Evolutionary conservation across 192 early-diverging fungal species (phyloP), one percentile per base, ranked within the genome.

Genomic region (Martensiomyces pterosporus): DNA sequence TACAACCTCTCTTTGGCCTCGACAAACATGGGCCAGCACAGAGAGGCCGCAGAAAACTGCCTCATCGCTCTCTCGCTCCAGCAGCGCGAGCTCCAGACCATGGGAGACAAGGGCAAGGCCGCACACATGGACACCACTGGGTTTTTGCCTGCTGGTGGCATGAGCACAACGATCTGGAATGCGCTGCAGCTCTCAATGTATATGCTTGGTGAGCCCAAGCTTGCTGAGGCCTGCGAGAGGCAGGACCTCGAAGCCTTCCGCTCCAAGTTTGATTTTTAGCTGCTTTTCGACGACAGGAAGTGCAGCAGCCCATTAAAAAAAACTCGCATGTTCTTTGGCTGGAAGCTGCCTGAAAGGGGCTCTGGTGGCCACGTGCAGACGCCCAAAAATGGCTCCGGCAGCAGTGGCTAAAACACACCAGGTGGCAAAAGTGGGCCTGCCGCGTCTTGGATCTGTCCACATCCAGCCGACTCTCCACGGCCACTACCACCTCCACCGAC

Each of bases 1-100:
- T 99, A 94, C 78, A 99, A 99, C 68, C 68, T 99, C 17, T 90
- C 93, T 9, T 86, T 99, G 37, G 81, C 83, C 18, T 93, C 89
- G 52, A 89, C 97, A 39, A 91, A 93, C 63, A 60, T 98, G 44
- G 82, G 85, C 10, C 82, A 89, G 64, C 89, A 93, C 53, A 67
- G 75, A 14, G 94, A 98, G 54, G 92, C 94, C 0, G 92, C 88
- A 9, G 91, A 93, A 49, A 91, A 99, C 70, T 67, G 97, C 24
- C 68, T 99, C 21, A 83, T 81, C n/a, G 89, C 93, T 4, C 68
- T 99, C 34, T 75, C 85, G 1, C 70, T 92, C 21, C 97, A 99
- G 58, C 72, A 79, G 63, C 78, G 82, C 25, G 77, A 83, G 44
- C 55, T 77, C 46, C 65, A 62, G 32, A 39, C 38, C 49, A 67